phyloP scores from a whole-genome alignment of 1,284 basidiomycete genomes.

The Ustilago xerochloae region DNA sequence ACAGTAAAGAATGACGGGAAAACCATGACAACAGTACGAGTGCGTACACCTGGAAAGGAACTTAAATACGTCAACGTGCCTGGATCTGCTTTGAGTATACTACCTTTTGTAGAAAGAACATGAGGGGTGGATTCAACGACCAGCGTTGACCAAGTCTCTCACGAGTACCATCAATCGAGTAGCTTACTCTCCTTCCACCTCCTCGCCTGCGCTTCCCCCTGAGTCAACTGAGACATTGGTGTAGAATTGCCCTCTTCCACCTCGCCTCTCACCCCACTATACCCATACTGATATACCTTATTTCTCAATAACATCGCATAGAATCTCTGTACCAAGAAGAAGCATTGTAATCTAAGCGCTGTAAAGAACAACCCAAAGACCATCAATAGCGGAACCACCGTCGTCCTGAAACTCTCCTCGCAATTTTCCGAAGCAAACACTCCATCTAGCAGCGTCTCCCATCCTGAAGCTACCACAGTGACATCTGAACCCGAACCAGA shows the following conservation, averaged over 20 bases:
- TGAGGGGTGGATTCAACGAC: slow-evolving; percentile 6
- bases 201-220: slow-evolving; percentile 11
- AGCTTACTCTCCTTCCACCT: slow-evolving; percentile 38
- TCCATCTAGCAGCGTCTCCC: slow-evolving; percentile 48
- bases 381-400: slow-evolving; percentile 43
- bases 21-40: background rate
- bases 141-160: slow-evolving; percentile 5
- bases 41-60: background rate
- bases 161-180: slow-evolving; percentile 13
- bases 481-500: slow-evolving; percentile 8
- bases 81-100: too few species aligned
- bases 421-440: slow-evolving; percentile 51
- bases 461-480: slow-evolving; percentile 29
- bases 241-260: slow-evolving; percentile 18
- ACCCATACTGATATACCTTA: slow-evolving; percentile 39
- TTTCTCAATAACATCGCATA: slow-evolving; percentile 24
- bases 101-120: background rate
- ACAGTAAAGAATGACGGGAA: background rate
- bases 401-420: slow-evolving; percentile 50
- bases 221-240: slow-evolving; percentile 14
- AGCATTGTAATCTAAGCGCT: slow-evolving; percentile 45
- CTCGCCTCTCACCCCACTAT: slow-evolving; percentile 3
- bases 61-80: too few species aligned
- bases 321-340: slow-evolving; percentile 45
- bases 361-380: slow-evolving; percentile 42